These are phyloP conservation scores for Cyclotella cryptica DNA, from an alignment of 108 stramenopile genomes.

Conservation along the genomic window DNA sequence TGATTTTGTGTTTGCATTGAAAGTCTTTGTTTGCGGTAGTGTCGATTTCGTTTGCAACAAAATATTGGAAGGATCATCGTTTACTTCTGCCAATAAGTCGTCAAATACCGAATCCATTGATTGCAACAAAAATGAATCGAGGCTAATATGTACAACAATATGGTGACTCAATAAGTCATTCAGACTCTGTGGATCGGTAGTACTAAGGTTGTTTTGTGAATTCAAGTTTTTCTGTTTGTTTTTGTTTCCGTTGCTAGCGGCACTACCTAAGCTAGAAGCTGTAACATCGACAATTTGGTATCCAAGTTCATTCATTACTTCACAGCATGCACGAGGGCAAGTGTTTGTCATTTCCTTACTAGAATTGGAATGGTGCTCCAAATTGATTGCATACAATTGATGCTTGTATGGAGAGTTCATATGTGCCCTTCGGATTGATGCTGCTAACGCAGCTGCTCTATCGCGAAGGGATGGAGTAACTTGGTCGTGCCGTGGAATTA, in stretches of 20 bases:
- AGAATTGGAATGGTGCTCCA: neutral
- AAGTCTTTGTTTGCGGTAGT: neutral
- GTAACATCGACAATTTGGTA: constrained; percentile 7
- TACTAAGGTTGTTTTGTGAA: neutral
- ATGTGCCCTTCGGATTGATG: constrained; percentile 19
- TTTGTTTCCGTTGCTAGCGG: neutral
- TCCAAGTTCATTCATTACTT: constrained; percentile 4
- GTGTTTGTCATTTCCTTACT: neutral
- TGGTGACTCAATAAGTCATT: neutral
- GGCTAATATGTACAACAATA: constrained; percentile 20
- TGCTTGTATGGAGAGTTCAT: constrained; percentile 9
- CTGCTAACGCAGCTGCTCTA: constrained; percentile 7
- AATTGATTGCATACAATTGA: constrained; percentile 20
- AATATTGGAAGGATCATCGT: neutral
- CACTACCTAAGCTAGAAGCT: neutral
- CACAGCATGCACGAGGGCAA: neutral
- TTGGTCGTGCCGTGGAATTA: constrained; percentile 6
- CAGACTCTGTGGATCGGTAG: neutral
- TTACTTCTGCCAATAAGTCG: neutral
- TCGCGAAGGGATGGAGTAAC: neutral
- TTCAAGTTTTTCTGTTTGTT: neutral
- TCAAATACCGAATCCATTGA: constrained; percentile 6
- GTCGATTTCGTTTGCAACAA: neutral
- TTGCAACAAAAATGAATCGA: constrained; percentile 21
- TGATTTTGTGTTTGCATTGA: neutral